Evolutionary conservation across 2,329 filamentous ascomycete species (phyloP).

Genomic region (Fusarium anguioides): DNA sequence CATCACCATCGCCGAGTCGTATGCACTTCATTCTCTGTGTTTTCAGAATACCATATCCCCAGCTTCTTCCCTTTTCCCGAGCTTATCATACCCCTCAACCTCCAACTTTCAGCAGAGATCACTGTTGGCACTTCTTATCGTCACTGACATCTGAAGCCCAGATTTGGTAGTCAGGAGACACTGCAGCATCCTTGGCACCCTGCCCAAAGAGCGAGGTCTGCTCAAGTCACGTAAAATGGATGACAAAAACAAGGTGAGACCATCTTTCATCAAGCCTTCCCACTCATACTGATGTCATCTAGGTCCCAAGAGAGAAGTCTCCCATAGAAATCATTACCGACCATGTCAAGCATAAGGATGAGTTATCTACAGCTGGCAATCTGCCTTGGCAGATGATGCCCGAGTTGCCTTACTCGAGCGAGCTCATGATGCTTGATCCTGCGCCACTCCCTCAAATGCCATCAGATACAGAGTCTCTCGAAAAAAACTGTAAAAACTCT

Average conservation of each 20-base stretch:
- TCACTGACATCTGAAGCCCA: too few species aligned
- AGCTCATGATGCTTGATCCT: slow-evolving; percentile 38
- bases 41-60: too few species aligned
- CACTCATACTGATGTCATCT: neutral
- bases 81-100: neutral
- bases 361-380: neutral
- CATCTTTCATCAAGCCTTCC: neutral
- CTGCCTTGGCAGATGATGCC: slow-evolving; percentile 30
- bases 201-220: neutral
- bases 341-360: slow-evolving; percentile 13
- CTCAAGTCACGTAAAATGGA: slow-evolving; percentile 2
- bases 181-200: neutral
- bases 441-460: slow-evolving; percentile 24
- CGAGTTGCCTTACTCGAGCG: slow-evolving; percentile 42
- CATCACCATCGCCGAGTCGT: too few species aligned
- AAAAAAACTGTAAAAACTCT: slow-evolving; percentile 51
- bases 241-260: slow-evolving; percentile 1
- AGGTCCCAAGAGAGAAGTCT: slow-evolving; percentile 1
- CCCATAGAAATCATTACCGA: slow-evolving; percentile 17
- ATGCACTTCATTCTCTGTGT: too few species aligned
- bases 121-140: neutral
- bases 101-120: too few species aligned
- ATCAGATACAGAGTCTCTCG: neutral
- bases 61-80: neutral
- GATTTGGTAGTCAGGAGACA: too few species aligned